phyloP scores from a whole-genome alignment of 2,329 filamentous ascomycete species.

The Fusarium subtropicale region DNA sequence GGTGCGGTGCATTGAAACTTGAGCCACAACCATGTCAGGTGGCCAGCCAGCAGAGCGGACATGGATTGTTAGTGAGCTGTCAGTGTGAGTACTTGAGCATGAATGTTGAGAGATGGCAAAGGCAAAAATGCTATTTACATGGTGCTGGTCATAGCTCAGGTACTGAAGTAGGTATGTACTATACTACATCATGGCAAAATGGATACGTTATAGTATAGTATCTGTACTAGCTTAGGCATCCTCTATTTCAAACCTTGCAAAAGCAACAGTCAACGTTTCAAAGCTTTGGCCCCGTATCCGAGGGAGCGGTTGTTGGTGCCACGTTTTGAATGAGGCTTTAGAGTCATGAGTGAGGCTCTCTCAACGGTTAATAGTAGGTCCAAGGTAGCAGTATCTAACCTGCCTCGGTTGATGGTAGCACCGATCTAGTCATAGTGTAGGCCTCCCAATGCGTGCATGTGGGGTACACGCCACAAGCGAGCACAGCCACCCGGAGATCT shows the following conservation, averaged over 20 bases:
- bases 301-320: constrained; percentile 38
- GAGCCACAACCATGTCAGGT: constrained; percentile 8
- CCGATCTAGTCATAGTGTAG: constrained; percentile 29
- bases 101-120: constrained; percentile 3
- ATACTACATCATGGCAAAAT: neutral
- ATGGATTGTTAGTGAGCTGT: constrained; percentile 13
- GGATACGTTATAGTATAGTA: neutral
- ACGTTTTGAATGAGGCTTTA: constrained; percentile 37
- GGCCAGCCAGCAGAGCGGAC: constrained; percentile 8
- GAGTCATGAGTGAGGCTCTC: constrained; percentile 30
- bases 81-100: neutral
- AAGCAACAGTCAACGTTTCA: constrained; percentile 14
- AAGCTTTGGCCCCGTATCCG: constrained; percentile 18
- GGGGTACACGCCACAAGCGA: constrained; percentile 33
- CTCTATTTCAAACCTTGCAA: constrained; percentile 5
- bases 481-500: constrained; percentile 41
- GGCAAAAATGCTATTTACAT: constrained; percentile 2
- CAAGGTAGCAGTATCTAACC: neutral
- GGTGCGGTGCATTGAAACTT: constrained; percentile 10
- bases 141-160: neutral
- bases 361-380: constrained; percentile 7
- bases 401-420: constrained; percentile 12
- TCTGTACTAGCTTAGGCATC: neutral
- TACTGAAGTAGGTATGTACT: neutral
- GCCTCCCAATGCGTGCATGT: constrained; percentile 25